A percentile compares a stretch with the other conserved stretches of the same genome.
phyloP scores from a whole-genome alignment of 202 grass and related monocot genomes.

The Eragrostis tef region DNA sequence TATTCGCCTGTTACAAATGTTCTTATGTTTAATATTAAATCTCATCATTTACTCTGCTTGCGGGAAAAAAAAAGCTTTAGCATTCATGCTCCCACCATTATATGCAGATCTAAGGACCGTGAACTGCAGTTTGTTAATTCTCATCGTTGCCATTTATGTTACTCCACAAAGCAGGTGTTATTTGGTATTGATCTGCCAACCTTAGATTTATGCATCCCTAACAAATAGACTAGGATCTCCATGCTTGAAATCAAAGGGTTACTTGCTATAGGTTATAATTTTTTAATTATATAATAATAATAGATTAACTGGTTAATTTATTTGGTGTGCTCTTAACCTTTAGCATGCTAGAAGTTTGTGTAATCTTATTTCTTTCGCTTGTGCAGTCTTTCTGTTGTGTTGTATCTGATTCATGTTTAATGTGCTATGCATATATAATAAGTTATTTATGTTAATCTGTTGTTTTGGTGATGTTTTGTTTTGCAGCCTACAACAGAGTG shows the following conservation, averaged over 20 bases:
- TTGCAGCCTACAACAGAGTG: constrained; percentile 85
- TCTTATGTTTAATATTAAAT: constrained; percentile 10
- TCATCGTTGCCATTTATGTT: neutral
- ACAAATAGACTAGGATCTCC: constrained; percentile 1
- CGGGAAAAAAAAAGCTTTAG: neutral
- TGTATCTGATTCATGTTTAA: neutral
- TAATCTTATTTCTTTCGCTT: neutral
- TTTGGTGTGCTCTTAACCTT: neutral
- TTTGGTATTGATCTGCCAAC: neutral
- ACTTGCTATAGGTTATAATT: neutral
- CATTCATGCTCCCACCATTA: neutral
- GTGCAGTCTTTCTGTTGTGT: neutral
- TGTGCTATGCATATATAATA: neutral
- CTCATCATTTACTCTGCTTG: neutral
- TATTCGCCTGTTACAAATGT: neutral
- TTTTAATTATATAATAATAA: neutral
- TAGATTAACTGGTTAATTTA: neutral
- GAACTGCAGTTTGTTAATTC: neutral
- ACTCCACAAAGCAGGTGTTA: neutral
- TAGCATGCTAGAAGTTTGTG: neutral
- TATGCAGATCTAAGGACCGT: neutral
- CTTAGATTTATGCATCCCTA: neutral
- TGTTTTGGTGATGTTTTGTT: constrained; percentile 21
- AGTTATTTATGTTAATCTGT: constrained; percentile 20
- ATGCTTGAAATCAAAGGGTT: neutral